phyloP scores from a whole-genome alignment of 352 stramenopile species.

The Globisporangium sylvaticum region DNA sequence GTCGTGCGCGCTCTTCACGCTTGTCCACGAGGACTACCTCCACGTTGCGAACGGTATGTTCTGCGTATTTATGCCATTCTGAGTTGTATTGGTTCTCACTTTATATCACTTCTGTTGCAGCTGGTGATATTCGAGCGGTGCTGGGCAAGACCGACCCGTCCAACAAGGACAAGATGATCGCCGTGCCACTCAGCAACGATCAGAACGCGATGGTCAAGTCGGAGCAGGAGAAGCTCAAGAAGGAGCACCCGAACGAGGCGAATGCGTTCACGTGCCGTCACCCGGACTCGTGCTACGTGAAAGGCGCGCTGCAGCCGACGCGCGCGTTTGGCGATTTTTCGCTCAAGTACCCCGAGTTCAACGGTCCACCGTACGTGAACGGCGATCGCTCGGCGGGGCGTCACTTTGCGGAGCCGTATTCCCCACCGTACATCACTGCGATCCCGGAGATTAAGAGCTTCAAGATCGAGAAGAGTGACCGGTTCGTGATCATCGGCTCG shows the following conservation, averaged over 20 bases:
- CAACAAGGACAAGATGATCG: constrained; percentile 42
- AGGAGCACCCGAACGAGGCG: constrained; percentile 83
- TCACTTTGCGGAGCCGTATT: constrained; percentile 87
- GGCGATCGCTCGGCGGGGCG: constrained; percentile 81
- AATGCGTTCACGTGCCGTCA: constrained; percentile 91
- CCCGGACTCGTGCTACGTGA: constrained; percentile 92
- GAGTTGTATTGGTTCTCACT: background rate
- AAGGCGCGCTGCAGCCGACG: constrained; percentile 88
- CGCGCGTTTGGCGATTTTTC: constrained; percentile 91
- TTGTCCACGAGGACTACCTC: constrained; percentile 67
- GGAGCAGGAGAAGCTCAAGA: constrained; percentile 84
- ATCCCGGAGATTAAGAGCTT: constrained; percentile 80
- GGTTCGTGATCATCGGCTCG: constrained; percentile 96
- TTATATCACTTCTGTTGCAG: constrained; percentile 8
- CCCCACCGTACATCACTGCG: constrained; percentile 91
- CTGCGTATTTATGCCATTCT: no score
- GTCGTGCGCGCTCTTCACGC: constrained; percentile 83
- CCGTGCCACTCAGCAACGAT: constrained; percentile 84
- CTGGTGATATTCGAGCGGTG: constrained; percentile 81
- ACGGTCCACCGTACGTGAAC: constrained; percentile 74
- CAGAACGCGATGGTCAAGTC: constrained; percentile 89
- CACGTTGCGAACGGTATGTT: constrained; percentile 82
- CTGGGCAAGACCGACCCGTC: constrained; percentile 42
- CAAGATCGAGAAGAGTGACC: constrained; percentile 66
- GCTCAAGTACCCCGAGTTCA: constrained; percentile 93